phyloP scores from a whole-genome alignment of 306 rosid genomes.

The Casuarina equisetifolia region DNA sequence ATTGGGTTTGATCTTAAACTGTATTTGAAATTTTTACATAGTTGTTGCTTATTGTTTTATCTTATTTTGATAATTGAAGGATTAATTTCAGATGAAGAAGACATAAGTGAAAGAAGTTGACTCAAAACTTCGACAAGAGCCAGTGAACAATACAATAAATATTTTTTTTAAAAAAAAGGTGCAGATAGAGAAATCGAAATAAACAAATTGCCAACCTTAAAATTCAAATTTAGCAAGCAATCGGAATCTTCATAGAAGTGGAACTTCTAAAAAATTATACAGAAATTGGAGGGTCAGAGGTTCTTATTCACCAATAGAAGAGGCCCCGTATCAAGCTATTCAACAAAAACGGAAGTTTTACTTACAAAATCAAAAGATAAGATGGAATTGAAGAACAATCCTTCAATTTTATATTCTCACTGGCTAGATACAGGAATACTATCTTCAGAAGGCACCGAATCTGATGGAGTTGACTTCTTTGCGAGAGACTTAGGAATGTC shows the following conservation, averaged over 20 bases:
- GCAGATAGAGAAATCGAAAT: no score
- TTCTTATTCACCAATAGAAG: constrained; percentile 7
- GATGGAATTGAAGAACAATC: constrained; percentile 10
- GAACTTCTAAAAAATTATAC: constrained; percentile 21
- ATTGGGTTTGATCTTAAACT: no score
- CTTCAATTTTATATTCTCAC: constrained; percentile 32
- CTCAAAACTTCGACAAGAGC: background rate
- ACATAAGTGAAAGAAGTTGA: background rate
- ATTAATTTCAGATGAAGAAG: background rate
- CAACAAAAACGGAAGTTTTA: constrained; percentile 19
- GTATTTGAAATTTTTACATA: no score
- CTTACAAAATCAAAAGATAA: constrained; percentile 18
- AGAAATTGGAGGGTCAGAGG: constrained; percentile 14
- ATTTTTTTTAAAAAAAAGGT: no score
- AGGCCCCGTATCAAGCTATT: constrained; percentile 20
- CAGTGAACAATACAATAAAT: no score
- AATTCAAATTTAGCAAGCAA: constrained; percentile 16
- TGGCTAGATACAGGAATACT: constrained; percentile 45
- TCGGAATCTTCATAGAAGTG: constrained; percentile 11
- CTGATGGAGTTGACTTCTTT: constrained; percentile 56
- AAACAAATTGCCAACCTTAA: no score
- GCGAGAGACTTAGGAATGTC: constrained; percentile 78
- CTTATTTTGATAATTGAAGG: background rate
- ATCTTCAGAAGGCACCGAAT: constrained; percentile 57
- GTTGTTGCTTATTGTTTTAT: no score